Evolutionary conservation across 768 basidiomycete genomes (phyloP).

Genomic region (Glaciozyma antarctica): DNA sequence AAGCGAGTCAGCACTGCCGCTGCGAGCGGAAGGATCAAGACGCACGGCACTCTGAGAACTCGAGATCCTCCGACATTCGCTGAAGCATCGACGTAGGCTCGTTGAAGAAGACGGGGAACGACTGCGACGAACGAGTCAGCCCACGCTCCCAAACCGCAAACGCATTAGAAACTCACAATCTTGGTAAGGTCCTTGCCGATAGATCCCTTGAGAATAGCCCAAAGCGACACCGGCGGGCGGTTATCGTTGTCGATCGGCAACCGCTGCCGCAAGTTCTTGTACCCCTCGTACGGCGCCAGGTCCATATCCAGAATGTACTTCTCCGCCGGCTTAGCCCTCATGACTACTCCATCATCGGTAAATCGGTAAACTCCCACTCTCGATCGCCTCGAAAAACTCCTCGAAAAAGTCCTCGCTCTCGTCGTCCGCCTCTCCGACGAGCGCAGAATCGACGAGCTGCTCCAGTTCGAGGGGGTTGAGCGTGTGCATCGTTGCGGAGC

Average conservation of each 20-base stretch:
- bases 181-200: constrained; percentile 95
- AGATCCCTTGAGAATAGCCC: constrained; percentile 87
- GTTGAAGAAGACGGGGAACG: constrained; percentile 36
- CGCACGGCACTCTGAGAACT: constrained; percentile 83
- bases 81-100: constrained; percentile 86
- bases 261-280: constrained; percentile 52
- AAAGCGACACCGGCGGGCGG: constrained; percentile 68
- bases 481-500: constrained; percentile 7
- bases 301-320: constrained; percentile 36
- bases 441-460: constrained; percentile 37
- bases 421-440: constrained; percentile 35
- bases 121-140: constrained; percentile 35
- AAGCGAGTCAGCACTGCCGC: not conserved
- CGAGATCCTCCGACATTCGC: constrained; percentile 96
- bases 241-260: constrained; percentile 63
- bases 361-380: constrained; percentile 64
- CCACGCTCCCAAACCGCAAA: constrained; percentile 60
- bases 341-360: constrained; percentile 54
- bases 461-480: constrained; percentile 33
- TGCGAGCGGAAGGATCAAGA: constrained; percentile 26
- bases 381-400: constrained; percentile 96
- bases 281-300: constrained; percentile 54
- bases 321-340: constrained; percentile 35
- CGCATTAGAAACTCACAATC: constrained; percentile 69
- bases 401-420: constrained; percentile 46